phyloP scores from a whole-genome alignment of 805 yeast genomes.

The Metschnikowia similis region DNA sequence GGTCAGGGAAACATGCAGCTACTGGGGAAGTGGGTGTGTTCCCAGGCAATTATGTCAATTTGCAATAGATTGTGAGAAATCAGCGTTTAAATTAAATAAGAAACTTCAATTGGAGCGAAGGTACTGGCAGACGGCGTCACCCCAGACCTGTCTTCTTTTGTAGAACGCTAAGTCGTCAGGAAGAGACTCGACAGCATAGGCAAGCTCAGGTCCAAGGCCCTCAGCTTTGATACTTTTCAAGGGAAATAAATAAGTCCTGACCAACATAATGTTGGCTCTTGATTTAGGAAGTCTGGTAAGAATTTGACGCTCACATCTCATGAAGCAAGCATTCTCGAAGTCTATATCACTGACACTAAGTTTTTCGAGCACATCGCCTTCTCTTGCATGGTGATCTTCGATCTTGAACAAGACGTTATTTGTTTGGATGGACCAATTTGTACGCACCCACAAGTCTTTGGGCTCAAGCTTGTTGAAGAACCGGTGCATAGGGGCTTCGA shows the following conservation, averaged over 20 bases:
- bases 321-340: conserved; percentile 30
- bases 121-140: conserved; percentile 33
- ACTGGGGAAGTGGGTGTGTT: conserved; percentile 78
- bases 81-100: background rate
- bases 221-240: conserved; percentile 25
- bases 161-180: conserved; percentile 38
- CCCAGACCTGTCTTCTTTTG: conserved; percentile 36
- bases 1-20: conserved; percentile 72
- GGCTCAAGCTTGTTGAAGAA: conserved; percentile 56
- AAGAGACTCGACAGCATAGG: conserved; percentile 30
- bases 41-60: conserved; percentile 82
- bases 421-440: conserved; percentile 68
- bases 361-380: conserved; percentile 31
- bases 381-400: conserved; percentile 38
- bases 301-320: conserved; percentile 35
- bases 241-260: conserved; percentile 36
- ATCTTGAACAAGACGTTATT: conserved; percentile 49
- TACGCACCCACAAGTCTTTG: conserved; percentile 54
- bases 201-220: conserved; percentile 29
- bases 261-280: conserved; percentile 34
- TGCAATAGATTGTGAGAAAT: conserved; percentile 10
- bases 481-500: conserved; percentile 61
- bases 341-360: conserved; percentile 34
- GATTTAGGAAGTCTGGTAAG: conserved; percentile 34
- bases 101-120: conserved; percentile 11